Evolutionary conservation across 2,329 filamentous ascomycete genomes (phyloP), one percentile per base, ranked within the genome.

Genomic region (Orbilia quercus): DNA sequence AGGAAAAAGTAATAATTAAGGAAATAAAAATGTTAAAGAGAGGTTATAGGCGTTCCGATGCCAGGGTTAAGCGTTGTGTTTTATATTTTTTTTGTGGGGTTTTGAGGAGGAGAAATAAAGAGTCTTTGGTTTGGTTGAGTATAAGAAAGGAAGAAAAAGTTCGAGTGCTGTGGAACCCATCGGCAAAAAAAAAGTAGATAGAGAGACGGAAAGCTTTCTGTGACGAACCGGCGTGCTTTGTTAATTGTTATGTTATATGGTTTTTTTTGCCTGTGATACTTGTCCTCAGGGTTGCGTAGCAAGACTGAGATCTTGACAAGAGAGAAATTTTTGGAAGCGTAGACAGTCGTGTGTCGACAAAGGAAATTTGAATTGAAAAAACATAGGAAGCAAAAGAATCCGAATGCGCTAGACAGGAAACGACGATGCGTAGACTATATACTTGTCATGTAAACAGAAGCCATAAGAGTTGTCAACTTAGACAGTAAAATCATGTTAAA

Each of bases 151-250:
- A 55, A n/a, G n/a, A n/a, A 59, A 60, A 57, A 51, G 57, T 57
- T 55, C 23, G 67, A 53, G 50, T 62, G 58, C 42, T 72, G 58
- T 65, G 54, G 69, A 66, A 57, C 47, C 60, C 60, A 60, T 65
- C 60, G 69, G 69, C 69, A 73, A 59, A 54, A 65, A 72, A 50
- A 54, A 60, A 67, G 44, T 54, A 60, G n/a, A 45, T 63, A 42
- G 55, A 55, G 57, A 70, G 31, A 60, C 66, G 60, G 69, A 73
- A 73, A 73, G 66, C 58, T 72, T 72, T 69, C 47, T 72, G 53
- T 65, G 60, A 73, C 69, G 69, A 72, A 50, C 69, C 69, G 60
- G 69, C 69, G 69, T 73, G 59, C 63, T 64, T 66, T 51, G 48
- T 54, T 55, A n/a, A 60, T 40, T 73, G 69, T 44, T 11, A n/a